These are phyloP conservation scores for Penicillium sp. DNA, from an alignment of 2,329 filamentous ascomycete genomes.

Conservation along the genomic window DNA sequence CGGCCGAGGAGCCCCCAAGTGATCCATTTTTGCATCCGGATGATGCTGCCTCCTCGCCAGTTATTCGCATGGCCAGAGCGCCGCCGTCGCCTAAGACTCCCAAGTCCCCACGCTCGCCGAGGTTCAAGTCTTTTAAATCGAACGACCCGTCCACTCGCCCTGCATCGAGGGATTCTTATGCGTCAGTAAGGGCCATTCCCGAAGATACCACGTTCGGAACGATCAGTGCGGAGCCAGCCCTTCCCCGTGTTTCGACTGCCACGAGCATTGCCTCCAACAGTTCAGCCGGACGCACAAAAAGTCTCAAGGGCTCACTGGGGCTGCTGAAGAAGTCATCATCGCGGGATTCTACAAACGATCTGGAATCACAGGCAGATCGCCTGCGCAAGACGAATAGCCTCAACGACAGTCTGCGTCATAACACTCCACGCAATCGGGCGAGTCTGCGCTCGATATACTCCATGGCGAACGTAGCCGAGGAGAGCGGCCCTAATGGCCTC, in stretches of 20 bases:
- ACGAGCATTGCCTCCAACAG: slow-evolving; percentile 39
- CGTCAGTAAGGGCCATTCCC: slow-evolving; percentile 29
- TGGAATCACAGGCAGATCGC: slow-evolving; percentile 32
- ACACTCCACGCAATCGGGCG: slow-evolving; percentile 33
- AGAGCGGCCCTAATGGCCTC: slow-evolving; percentile 23
- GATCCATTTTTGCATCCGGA: slow-evolving; percentile 49
- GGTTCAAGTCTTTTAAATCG: slow-evolving; percentile 46
- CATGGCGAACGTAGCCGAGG: slow-evolving; percentile 42
- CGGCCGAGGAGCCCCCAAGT: slow-evolving; percentile 49
- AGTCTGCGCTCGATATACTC: slow-evolving; percentile 40
- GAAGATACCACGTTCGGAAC: slow-evolving; percentile 38
- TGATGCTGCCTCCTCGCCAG: slow-evolving; percentile 60
- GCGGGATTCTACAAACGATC: slow-evolving; percentile 36
- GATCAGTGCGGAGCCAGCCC: slow-evolving; percentile 38
- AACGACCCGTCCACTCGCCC: slow-evolving; percentile 38
- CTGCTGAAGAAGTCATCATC: slow-evolving; percentile 34
- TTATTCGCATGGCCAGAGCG: slow-evolving; percentile 75
- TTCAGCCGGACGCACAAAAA: slow-evolving; percentile 35
- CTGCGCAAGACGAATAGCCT: slow-evolving; percentile 32
- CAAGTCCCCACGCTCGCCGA: slow-evolving; percentile 47
- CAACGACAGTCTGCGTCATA: slow-evolving; percentile 33
- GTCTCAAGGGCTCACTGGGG: slow-evolving; percentile 33
- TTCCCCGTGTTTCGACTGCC: slow-evolving; percentile 33
- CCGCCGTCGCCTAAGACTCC: slow-evolving; percentile 69
- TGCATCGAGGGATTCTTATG: slow-evolving; percentile 36